Conservation (phyloP, 176 grass and related monocot species). For the Cenchrus americanus region DNA sequence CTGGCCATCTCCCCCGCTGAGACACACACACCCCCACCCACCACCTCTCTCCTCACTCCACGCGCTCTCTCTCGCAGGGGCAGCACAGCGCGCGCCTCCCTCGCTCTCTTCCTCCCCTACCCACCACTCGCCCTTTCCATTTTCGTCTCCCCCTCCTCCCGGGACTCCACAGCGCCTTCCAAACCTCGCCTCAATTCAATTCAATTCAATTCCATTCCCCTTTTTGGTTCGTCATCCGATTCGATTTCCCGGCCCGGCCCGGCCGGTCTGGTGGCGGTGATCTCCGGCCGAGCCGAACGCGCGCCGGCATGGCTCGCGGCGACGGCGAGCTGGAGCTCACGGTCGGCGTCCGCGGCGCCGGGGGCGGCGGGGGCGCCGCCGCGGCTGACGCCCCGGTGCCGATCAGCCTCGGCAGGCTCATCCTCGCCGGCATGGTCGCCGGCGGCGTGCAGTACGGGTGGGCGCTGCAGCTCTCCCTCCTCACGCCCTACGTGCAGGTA, state of each 20-base stretch:
- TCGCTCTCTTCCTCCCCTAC: not conserved
- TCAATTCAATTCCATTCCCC: not conserved
- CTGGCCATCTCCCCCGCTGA: not conserved
- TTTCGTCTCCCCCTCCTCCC: slow-evolving; percentile 15
- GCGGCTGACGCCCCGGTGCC: not conserved
- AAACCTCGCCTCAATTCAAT: not conserved
- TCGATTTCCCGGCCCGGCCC: too few relatives aligned
- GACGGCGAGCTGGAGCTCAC: slow-evolving; percentile 51
- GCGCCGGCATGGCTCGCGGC: slow-evolving; percentile 20
- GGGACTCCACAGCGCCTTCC: not conserved
- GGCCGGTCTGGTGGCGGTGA: too few relatives aligned
- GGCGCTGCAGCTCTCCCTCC: slow-evolving; percentile 92
- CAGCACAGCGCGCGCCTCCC: not conserved
- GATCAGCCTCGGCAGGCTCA: slow-evolving; percentile 64
- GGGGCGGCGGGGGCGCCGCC: not conserved
- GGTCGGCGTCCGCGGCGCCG: slow-evolving; percentile 31
- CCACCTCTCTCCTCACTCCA: slow-evolving; percentile 18
- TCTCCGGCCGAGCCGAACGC: too few relatives aligned
- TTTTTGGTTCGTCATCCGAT: too few relatives aligned
- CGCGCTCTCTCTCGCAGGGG: not conserved
- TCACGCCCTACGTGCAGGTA: slow-evolving; percentile 97
- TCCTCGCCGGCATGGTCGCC: slow-evolving; percentile 75
- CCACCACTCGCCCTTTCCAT: slow-evolving; percentile 14
- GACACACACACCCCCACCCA: slow-evolving; percentile 47
- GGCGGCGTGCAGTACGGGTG: slow-evolving; percentile 95